Evolutionary conservation across 345 rosid species (phyloP), one percentile per base, ranked within the genome.

Genomic region (Citrus glauca): DNA sequence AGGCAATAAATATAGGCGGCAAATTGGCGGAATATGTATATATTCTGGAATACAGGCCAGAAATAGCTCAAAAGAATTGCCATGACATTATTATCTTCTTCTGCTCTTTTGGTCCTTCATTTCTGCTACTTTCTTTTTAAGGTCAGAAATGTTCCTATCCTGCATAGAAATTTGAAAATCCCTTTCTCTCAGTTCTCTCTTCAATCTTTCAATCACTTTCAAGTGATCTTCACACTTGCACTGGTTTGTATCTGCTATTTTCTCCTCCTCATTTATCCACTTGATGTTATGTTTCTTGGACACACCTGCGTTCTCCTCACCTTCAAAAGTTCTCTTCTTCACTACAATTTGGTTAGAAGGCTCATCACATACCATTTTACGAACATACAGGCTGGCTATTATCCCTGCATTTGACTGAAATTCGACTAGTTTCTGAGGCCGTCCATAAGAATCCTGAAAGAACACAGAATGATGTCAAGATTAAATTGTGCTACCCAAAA

Each of bases 371-470:
- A 60, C 78, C 88, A 86, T 88, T 82, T 92, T 84, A 42, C 98
- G 94, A 74, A 91, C 83, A 63, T 76, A 89, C 22, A 95, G 2
- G 22, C 77, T 70, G 76, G 82, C 89, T 69, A n/a, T 70, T 38
- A 25, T 57, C 37, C 91, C 94, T 0, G 80, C 74, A 33, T 78
- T 82, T 60, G 81, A 75, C 77, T 81, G 72, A 69, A 89, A 79
- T 66, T 32, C 68, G 25, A 87, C 81, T 71, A 83, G 76, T 75
- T 95, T 95, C 81, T 93, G 95, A 2, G 84, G 86, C 59, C 83
- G 85, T 6, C 98, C 99, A 42, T 4, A 55, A 14, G 81, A 78
- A 79, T 95, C 99, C 99, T 95, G 82, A 61, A 81, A 81, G 10
- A 82, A 69, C 2, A 73, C 33, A 78, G 42, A 75, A 67, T 24